Base-by-base conservation (phyloP, 495 filamentous ascomycete genomes). In the Lasiosphaeria miniovina region DNA sequence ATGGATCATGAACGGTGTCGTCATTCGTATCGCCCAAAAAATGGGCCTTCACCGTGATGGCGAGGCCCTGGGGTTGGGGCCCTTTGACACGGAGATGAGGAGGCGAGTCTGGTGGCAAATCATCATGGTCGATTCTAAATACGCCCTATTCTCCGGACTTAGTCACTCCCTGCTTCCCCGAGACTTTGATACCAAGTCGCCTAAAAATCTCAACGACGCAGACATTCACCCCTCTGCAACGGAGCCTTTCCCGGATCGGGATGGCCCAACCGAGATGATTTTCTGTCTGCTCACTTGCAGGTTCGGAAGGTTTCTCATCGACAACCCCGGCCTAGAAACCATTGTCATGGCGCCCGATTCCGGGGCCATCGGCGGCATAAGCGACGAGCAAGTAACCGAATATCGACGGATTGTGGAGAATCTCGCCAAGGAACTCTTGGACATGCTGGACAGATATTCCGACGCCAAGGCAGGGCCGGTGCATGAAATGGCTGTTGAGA, bases 81-180 rank as follows among this genome's bases (percentile, higher is more conserved):
- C 86, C 3, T 82, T 84, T 56, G 86, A 89, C 63, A 82, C 86
- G 14, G 88, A 90, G 63, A 86, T 87, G 68, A 79, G 88, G 15
- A 79, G 88, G 54, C 77, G 88, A 1, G 70, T 89, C 40, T 90
- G 88, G 88, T 90, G 86, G 87, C 84, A 87, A 60, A 87, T 90
- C 38, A 74, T 88, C 62, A 78, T 87, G 57, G 82, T 88, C 62
- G 88, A 90, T 56, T 76, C 75, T 35, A 75, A 76, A 58, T 76
- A 73, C 53, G 75, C 80, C 38, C 80, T 88, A 56, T 77, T 88
- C 41, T 84, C 87, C 50, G 88, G 88, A 33, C 84, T 86, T 14
- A 82, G 82, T 36, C 80, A 87, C 58, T 82, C 76, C 66, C 74
- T 76, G 34, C 65, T 78, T 48, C 82, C 72, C 49, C 68, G 69